Conservation (phyloP, 148 eudicot species). For the Drosera capensis region DNA sequence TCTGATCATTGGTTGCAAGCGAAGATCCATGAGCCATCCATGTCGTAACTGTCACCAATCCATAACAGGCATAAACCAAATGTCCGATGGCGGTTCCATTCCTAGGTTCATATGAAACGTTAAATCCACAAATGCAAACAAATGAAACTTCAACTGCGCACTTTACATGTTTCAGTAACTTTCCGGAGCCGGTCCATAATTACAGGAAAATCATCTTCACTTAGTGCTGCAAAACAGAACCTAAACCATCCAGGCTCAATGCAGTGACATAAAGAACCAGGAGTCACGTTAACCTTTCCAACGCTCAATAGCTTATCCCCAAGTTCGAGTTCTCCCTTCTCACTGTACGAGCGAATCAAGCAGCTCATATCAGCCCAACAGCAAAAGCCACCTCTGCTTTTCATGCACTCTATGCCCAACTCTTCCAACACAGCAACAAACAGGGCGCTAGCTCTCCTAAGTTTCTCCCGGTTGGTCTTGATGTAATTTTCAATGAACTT, state of each 20-base stretch:
- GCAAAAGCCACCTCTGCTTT: constrained; percentile 40
- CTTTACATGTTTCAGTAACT: constrained; percentile 33
- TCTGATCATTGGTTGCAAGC: too few relatives aligned
- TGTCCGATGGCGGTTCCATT: too few relatives aligned
- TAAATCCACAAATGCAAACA: too few relatives aligned
- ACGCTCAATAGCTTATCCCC: constrained; percentile 81
- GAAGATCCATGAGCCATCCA: too few relatives aligned
- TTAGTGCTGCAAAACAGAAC: constrained; percentile 47
- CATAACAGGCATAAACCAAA: too few relatives aligned
- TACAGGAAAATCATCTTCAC: constrained; percentile 46
- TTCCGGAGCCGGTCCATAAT: constrained; percentile 56
- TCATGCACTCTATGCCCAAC: constrained; percentile 57
- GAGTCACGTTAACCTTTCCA: constrained; percentile 54
- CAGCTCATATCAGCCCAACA: constrained; percentile 93
- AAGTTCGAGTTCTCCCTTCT: constrained; percentile 84
- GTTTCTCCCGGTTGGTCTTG: constrained; percentile 38
- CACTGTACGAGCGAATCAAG: constrained; percentile 60
- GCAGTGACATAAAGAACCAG: constrained; percentile 87
- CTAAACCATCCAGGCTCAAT: constrained; percentile 94
- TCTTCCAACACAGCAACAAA: constrained; percentile 42
- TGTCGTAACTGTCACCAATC: too few relatives aligned
- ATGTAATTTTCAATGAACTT: constrained; percentile 32
- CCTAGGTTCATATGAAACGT: too few relatives aligned
- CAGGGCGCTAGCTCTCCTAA: constrained; percentile 22
- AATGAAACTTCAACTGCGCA: constrained; percentile 23